Base-by-base conservation (phyloP, 352 stramenopile species). In the Peronospora belbahrii region DNA sequence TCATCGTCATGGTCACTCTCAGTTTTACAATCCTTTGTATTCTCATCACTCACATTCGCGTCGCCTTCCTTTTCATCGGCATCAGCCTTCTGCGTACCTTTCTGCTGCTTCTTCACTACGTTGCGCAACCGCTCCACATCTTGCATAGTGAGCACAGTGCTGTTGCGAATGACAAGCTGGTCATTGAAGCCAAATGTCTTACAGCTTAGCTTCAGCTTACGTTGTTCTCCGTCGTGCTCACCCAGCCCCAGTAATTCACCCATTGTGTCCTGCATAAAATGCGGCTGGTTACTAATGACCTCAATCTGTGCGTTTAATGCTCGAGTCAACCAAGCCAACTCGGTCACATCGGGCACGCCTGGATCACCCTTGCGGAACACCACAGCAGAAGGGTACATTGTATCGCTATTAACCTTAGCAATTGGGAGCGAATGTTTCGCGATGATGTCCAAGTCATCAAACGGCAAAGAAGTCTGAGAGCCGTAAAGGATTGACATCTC, bases 401-500 rank as follows among this genome's bases (percentile, higher is more conserved):
- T 13, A 19, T 73, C 66, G 13, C 57, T 59, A 13, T 75, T 59
- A 20, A 77, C 56, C 15, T 58, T 76, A 2, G 62, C 73, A 42
- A 88, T 58, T 9, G 45, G 40, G 18, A 84, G 53, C 4, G 47
- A 50, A 42, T 86, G 64, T 52, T 75, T 84, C 44, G 70, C 71
- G 34, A 92, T 70, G 11, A 65, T 54, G 36, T 92, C 78, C 27
- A 90, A 51, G 52, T 92, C 81, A 25, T 92, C 74, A 42, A 92
- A 92, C 7, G 81, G 74, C 51, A 89, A 58, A 18, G 74, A 81
- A 6, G 77, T 92, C 33, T 76, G 48, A 0, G 61, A 56, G 6
- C 78, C 78, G 19, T 76, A 92, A 9, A 92, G 55, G 25, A 92
- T 83, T 24, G 77, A 88, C 52, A 92, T 83, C 48, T 92, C 81